Percentiles rank a stretch among this genome's conserved stretches.
Evolutionary conservation across 225 moss, liverwort and hornwort species (phyloP).

Genomic region (Rhytidiadelphus loreus): DNA sequence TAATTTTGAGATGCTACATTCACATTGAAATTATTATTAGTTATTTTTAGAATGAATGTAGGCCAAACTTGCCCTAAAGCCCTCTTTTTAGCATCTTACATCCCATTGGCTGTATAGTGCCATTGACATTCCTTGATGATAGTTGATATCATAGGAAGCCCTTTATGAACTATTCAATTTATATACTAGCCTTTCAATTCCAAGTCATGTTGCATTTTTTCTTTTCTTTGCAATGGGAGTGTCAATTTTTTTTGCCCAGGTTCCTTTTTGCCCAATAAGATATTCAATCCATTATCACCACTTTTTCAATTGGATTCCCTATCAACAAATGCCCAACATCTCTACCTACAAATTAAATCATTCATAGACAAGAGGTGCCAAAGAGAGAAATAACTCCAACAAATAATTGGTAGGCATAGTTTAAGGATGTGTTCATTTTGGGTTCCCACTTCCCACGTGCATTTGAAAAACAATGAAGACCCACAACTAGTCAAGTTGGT

Average conservation of each 20-base stretch:
- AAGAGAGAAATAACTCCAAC: not conserved
- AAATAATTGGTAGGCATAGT: too few relatives aligned
- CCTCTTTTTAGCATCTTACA: not conserved
- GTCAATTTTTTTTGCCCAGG: too few relatives aligned
- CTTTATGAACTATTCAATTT: rapidly evolving
- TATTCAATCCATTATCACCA: not conserved
- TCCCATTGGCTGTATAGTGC: not conserved
- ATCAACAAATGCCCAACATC: not conserved
- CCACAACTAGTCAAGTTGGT: too few relatives aligned
- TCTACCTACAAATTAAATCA: not conserved
- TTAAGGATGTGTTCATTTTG: too few relatives aligned
- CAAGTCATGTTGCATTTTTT: not conserved
- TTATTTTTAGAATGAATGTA: not conserved
- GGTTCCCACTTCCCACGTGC: rapidly evolving
- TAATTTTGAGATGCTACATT: not conserved
- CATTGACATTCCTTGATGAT: rapidly evolving
- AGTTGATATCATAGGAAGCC: not conserved
- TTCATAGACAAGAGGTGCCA: not conserved
- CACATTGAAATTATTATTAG: not conserved
- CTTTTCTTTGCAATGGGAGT: too few relatives aligned
- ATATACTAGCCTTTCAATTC: not conserved
- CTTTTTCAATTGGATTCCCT: not conserved
- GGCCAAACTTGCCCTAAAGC: not conserved
- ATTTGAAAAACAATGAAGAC: too few relatives aligned
- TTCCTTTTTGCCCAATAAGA: too few relatives aligned